These are phyloP conservation scores for Debaryomycetaceae sp. DNA, from an alignment of 1,139 yeast species.

Conservation along the genomic window DNA sequence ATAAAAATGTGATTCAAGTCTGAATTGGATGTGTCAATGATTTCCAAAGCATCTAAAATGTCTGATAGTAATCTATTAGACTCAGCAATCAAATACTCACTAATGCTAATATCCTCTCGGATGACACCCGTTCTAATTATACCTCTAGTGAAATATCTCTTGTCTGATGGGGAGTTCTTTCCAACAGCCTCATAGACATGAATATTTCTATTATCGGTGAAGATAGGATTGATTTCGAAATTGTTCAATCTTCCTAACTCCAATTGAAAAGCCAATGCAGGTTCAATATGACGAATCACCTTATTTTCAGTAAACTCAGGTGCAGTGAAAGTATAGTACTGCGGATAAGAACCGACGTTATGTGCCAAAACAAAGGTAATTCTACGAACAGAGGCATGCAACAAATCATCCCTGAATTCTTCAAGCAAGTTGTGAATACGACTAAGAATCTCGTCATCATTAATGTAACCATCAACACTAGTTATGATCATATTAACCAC, in stretches of 20 bases:
- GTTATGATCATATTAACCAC: constrained; percentile 79
- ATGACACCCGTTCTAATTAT: constrained; percentile 94
- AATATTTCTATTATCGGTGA: constrained; percentile 94
- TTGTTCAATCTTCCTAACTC: constrained; percentile 93
- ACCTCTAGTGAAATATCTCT: constrained; percentile 95
- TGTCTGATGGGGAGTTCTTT: constrained; percentile 88
- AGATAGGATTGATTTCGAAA: constrained; percentile 90
- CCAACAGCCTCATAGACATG: constrained; percentile 97
- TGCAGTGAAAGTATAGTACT: constrained; percentile 92
- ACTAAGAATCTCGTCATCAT: constrained; percentile 65
- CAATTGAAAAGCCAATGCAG: constrained; percentile 95
- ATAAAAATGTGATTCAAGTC: constrained; percentile 96
- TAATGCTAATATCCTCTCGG: constrained; percentile 86
- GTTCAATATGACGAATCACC: constrained; percentile 96
- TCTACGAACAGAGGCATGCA: constrained; percentile 77
- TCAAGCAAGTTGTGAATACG: constrained; percentile 65
- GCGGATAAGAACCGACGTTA: constrained; percentile 83
- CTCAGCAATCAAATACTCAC: constrained; percentile 92
- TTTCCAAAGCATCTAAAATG: constrained; percentile 90
- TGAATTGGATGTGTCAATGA: constrained; percentile 90
- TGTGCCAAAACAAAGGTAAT: constrained; percentile 86
- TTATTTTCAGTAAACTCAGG: constrained; percentile 80
- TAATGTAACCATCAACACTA: constrained; percentile 67
- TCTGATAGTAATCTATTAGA: constrained; percentile 95
- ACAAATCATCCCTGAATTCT: constrained; percentile 67